Evolutionary conservation across 768 basidiomycete genomes (phyloP), one percentile per base, ranked within the genome.

Genomic region (Clathrus columnatus): DNA sequence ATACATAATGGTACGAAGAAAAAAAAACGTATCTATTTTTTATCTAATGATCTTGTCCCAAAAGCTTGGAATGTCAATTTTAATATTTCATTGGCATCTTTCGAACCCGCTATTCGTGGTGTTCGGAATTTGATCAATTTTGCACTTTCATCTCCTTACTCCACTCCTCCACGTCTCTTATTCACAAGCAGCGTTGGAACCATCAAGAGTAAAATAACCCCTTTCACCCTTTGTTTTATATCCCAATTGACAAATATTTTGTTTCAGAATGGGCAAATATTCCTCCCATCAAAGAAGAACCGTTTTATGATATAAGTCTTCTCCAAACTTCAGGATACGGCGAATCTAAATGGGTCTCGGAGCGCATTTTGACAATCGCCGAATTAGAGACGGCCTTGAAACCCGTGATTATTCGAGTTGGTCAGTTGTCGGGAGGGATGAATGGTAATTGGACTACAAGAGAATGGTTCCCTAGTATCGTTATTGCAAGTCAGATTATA

Each of bases 11-110:
- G 51, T 53, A 26, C 17, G 51, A 18, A 30, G 17, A 5, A 1
- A 21, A 23, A 10, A 11, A 20, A 30, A 43, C 18, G 10, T 8
- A 36, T n/a, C n/a, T 36, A 16, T 14, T 20, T 11, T 32, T 23
- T 4, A 57, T 47, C 48, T 14, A 49, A 48, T 51, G n/a, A n/a
- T n/a, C n/a, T n/a, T n/a, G n/a, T 32, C 51, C 29, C n/a, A 45
- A 47, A 30, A 54, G 75, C 76, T 6, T 79, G 78, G 79, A 67
- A 66, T 1, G 65, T 80, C 21, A 75, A 80, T 62, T 77, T 82
- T 65, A 77, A 77, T 54, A 69, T 79, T 1, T 69, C 72, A 10
- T 63, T 81, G 27, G 64, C 70, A 0, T 79, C 78, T 2, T 82
- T 81, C 52, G 78, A 81, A 57, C 59, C 72, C 4, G 74, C 78